phyloP scores from a whole-genome alignment of 2,329 filamentous ascomycete genomes.

The Pestalotiopsis fici region DNA sequence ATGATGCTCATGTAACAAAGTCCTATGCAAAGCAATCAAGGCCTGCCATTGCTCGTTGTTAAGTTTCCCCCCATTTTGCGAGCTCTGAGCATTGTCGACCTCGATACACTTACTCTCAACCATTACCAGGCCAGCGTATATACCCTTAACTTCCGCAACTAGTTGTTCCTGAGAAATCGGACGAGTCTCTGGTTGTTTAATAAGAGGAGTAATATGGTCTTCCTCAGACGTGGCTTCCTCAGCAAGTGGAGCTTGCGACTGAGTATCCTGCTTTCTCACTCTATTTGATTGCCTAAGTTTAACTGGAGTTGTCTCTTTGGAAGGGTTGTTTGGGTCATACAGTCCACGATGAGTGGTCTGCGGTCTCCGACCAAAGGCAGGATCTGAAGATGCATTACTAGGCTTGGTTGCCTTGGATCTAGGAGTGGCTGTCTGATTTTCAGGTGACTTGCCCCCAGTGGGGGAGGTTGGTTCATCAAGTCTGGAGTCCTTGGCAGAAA shows the following conservation, averaged over 20 bases:
- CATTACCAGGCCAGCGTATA: constrained; percentile 82
- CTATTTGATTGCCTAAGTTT: background rate
- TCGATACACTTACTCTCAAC: constrained; percentile 88
- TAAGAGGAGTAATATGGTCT: constrained; percentile 12
- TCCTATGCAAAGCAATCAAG: constrained; percentile 78
- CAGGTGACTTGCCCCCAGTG: background rate
- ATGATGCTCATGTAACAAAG: constrained; percentile 78
- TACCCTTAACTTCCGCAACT: constrained; percentile 78
- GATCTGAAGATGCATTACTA: background rate
- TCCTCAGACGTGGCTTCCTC: background rate
- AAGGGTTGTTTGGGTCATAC: background rate
- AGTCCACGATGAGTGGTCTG: background rate
- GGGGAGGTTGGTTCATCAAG: background rate
- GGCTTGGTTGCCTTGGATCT: background rate
- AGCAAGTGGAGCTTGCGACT: background rate
- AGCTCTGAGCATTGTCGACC: constrained; percentile 66
- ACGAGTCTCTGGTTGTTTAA: constrained; percentile 36
- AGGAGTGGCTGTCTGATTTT: background rate
- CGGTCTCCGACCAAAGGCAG: background rate
- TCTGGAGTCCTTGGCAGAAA: background rate
- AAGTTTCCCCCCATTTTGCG: constrained; percentile 41
- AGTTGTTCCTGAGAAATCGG: constrained; percentile 78
- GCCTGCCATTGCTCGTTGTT: constrained; percentile 80
- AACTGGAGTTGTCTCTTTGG: background rate
- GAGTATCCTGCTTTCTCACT: background rate